Evolutionary conservation across 441 rosid genomes (phyloP), one percentile per base, ranked within the genome.

Genomic region (Adansonia grandidieri): DNA sequence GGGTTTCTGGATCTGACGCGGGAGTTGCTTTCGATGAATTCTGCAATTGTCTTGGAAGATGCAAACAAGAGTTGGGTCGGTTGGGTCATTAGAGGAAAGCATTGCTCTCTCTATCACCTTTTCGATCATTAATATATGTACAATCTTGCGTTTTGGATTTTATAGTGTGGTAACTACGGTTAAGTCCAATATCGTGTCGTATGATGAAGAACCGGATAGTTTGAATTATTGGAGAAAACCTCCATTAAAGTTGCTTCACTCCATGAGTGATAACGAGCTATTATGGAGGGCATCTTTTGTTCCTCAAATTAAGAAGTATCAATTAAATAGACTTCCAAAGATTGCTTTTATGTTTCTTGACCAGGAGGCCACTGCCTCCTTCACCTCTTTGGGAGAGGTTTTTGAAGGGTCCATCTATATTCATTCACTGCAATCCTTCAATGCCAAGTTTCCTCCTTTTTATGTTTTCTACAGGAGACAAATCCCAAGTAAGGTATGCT

Each of bases 281-380:
- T 83, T 91, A 0, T 96, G 99, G 98, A 91, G 93, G 78, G 98
- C 98, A 22, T 86, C 97, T 17, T 88, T 92, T 20, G 88, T 83
- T 82, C 97, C 99, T 15, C 84, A 72, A 40, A 84, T 89, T 17
- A 84, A 82, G 72, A 85, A 76, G 10, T 90, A 92, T 61, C 99
- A 98, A 2, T 96, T 91, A 76, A 77, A 47, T 77, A 89, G 99
- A 80, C 87, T 87, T 76, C 91, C 96, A 0, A 96, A 94, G 93
- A 81, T 96, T 80, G 99, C 97, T n/a, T 94, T 94, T 75, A 91
- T 96, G 99, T 28, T 96, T 96, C 88, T 88, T 96, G 90, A 87
- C 98, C 0, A 94, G 89, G 87, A 98, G 98, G n/a, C 95, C 99
- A 5, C 78, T 96, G 86, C 99, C 99, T 5, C 88, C 94, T 74